Conservation (phyloP, 2,329 filamentous ascomycete species). For the Penicillium griseofulvum region DNA sequence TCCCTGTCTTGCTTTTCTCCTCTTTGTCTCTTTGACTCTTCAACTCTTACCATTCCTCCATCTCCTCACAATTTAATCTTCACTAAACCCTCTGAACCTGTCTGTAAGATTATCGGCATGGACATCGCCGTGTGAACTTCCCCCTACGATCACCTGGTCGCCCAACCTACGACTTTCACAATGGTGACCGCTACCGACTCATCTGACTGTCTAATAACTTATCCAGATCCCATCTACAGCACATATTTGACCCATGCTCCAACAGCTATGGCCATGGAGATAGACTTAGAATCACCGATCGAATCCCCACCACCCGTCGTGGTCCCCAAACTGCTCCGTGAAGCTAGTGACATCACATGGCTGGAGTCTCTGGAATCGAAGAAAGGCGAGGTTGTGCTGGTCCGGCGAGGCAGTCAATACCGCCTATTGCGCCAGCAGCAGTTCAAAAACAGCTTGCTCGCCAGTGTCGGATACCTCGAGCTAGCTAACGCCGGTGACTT, state of each 20-base stretch:
- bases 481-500: slow-evolving; percentile 58
- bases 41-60: background rate
- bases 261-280: background rate
- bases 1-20: background rate
- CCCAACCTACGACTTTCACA: background rate
- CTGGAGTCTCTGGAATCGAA: slow-evolving; percentile 14
- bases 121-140: slow-evolving; percentile 6
- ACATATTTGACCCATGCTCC: background rate
- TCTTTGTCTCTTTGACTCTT: background rate
- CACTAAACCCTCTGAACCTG: background rate
- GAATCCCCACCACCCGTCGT: slow-evolving; percentile 1
- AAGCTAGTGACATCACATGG: slow-evolving; percentile 23
- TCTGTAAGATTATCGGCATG: background rate
- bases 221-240: background rate
- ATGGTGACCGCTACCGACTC: slow-evolving; percentile 15
- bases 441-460: slow-evolving; percentile 37
- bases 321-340: slow-evolving; percentile 19
- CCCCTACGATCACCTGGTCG: background rate
- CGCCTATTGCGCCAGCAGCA: slow-evolving; percentile 29
- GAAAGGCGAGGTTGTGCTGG: slow-evolving; percentile 14
- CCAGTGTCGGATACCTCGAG: slow-evolving; percentile 52
- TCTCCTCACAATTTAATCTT: background rate
- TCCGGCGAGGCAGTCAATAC: slow-evolving; percentile 13
- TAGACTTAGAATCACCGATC: slow-evolving; percentile 3
- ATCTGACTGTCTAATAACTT: slow-evolving; percentile 18